Percentiles rank a stretch among this genome's conserved stretches.
Conservation (phyloP, 2,329 filamentous ascomycete genomes). For the Xylariaceae sp. region DNA sequence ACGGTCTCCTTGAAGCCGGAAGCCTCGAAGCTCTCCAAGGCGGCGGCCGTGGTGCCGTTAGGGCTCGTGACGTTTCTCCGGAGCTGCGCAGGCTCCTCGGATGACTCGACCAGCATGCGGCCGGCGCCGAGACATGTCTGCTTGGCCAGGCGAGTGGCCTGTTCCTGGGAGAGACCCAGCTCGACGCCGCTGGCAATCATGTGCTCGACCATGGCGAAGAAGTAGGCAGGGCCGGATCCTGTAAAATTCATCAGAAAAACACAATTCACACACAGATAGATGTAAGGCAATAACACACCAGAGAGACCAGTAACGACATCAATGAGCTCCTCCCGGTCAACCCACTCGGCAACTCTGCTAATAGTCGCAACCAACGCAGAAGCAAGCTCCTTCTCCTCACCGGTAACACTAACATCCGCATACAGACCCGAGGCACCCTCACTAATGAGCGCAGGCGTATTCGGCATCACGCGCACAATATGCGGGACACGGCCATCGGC, state of each 20-base stretch:
- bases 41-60: constrained; percentile 47
- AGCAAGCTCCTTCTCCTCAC: constrained; percentile 39
- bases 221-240: constrained; percentile 49
- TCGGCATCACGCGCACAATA: constrained; percentile 49
- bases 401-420: constrained; percentile 39
- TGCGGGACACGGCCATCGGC: constrained; percentile 36
- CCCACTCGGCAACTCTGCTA: constrained; percentile 46
- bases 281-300: constrained; percentile 33
- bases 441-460: constrained; percentile 46
- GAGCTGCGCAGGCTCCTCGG: constrained; percentile 42
- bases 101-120: constrained; percentile 45
- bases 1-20: constrained; percentile 41
- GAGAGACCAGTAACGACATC: constrained; percentile 48
- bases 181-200: constrained; percentile 40
- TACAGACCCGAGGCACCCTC: constrained; percentile 47
- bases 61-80: constrained; percentile 49
- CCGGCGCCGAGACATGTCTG: constrained; percentile 49
- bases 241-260: constrained; percentile 4
- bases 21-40: constrained; percentile 44
- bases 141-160: constrained; percentile 45
- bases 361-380: constrained; percentile 41
- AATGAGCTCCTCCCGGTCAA: constrained; percentile 44
- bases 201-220: constrained; percentile 50
- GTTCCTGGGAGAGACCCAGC: constrained; percentile 43
- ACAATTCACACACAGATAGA: neutral